Evolutionary conservation across 1,284 basidiomycete genomes (phyloP).

Genomic region (Takashimella koratensis): DNA sequence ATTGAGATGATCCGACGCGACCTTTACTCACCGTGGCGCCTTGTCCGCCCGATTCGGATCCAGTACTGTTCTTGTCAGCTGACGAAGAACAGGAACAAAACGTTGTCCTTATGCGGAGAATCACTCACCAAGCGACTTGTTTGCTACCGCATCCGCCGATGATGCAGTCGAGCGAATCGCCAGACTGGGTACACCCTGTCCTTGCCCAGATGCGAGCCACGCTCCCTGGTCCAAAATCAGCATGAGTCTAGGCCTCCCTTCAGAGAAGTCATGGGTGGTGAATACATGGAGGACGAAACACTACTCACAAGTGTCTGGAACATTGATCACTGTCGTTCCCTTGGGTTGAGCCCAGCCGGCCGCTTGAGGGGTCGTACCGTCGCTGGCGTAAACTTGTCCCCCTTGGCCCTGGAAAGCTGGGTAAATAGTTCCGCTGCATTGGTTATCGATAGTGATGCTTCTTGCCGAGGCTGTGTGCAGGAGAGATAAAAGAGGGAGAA

Average conservation of each 20-base stretch:
- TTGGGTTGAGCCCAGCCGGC: not conserved
- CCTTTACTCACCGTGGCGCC: not conserved
- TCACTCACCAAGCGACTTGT: not conserved
- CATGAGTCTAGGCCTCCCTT: not conserved
- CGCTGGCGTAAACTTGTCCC: not conserved
- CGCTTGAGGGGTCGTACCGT: not conserved
- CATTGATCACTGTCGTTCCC: not conserved
- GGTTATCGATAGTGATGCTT: not conserved
- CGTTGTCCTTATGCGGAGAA: too few species aligned
- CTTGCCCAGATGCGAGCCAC: not conserved
- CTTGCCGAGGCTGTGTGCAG: not conserved
- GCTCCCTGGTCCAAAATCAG: not conserved
- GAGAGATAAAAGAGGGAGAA: not conserved
- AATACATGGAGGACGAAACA: too few species aligned
- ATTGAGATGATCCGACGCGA: not conserved
- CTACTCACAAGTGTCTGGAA: not conserved
- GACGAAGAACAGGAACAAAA: too few species aligned
- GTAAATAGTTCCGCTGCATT: not conserved
- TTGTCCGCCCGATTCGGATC: not conserved
- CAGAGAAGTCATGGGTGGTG: not conserved
- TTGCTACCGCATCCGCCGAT: not conserved
- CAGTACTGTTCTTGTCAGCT: too few species aligned
- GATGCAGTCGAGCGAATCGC: not conserved
- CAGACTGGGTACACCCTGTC: not conserved
- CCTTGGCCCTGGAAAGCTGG: not conserved